Base-by-base conservation (phyloP, 2,329 filamentous ascomycete species). In the Trichoderma harzianum region DNA sequence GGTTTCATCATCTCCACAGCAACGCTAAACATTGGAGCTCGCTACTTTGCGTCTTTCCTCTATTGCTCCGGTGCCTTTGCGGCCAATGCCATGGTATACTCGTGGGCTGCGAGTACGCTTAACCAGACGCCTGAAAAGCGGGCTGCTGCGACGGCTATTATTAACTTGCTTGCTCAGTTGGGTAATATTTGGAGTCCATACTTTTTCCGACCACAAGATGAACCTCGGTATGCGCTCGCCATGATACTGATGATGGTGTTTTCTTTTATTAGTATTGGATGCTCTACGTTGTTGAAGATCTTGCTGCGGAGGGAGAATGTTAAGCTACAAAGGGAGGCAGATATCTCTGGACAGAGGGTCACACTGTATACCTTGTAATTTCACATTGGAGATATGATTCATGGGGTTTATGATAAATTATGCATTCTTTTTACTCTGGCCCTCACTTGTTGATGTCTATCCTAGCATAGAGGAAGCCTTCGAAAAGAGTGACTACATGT, bases 81-180 rank as follows among this genome's bases (percentile, higher is more conserved):
- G 21, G 82, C 83, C 58, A 83, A 83, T 71, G 78, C 76, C n/a
- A 77, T 84, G 64, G 82, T 79, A 34, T 78, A 79, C 6, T 77
- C 81, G 24, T 80, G 83, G 70, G 81, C 81, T 57, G 83, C 81
- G 75, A 80, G 79, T 6, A 78, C 78, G 5, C 78, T 77, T 16
- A 81, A 80, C 6, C 83, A 84, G 74, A 84, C 82, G 0, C 83
- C 82, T 34, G 82, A 84, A 75, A 84, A 84, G 76, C 83, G 83
- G 72, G 82, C 83, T 6, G 79, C 79, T 14, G 77, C 79, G 12
- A 75, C 84, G 12, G 78, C 78, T n/a, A 80, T 84, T 21, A 75
- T 78, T 1, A 78, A 75, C 8, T 73, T 73, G 43, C 72, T 78
- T 30, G 76, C 76, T 71, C 77, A 77, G 63, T 16, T 76, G 47